A percentile compares a stretch with the other conserved stretches of the same genome.
Conservation (phyloP, 768 basidiomycete species). For the Calocybe gangraenosa region DNA sequence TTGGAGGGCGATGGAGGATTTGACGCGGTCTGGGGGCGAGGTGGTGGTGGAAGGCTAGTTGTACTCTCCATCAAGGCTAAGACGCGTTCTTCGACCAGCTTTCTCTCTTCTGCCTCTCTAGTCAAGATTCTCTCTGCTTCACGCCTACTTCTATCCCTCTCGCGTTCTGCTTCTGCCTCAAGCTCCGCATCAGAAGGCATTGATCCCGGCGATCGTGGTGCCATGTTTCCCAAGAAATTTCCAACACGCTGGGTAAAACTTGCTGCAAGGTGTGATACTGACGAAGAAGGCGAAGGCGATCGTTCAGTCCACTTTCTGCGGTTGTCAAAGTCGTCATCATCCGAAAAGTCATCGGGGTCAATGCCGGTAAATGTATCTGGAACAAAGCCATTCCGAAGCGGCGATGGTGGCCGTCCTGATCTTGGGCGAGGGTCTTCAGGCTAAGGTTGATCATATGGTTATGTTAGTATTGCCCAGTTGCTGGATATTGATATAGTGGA, state of each 20-base stretch:
- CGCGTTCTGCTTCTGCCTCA: conserved; percentile 75
- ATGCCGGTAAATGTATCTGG: conserved; percentile 56
- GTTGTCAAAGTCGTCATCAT: conserved; percentile 34
- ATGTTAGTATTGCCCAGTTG: neutral
- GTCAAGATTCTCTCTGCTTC: conserved; percentile 78
- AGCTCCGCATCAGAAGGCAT: conserved; percentile 72
- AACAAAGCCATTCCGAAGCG: conserved; percentile 61
- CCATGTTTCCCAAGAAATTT: conserved; percentile 54
- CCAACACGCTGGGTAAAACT: conserved; percentile 75
- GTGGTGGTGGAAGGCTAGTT: conserved; percentile 51
- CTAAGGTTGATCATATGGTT: conserved; percentile 20
- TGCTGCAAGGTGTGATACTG: conserved; percentile 69
- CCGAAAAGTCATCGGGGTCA: conserved; percentile 41
- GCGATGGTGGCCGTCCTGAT: conserved; percentile 61
- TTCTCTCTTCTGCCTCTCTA: conserved; percentile 65
- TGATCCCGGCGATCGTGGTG: conserved; percentile 32
- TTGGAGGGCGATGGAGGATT: conserved; percentile 60
- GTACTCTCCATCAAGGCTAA: conserved; percentile 65
- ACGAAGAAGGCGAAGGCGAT: conserved; percentile 64
- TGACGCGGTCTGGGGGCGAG: conserved; percentile 52
- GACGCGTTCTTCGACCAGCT: conserved; percentile 67
- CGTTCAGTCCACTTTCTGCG: conserved; percentile 24
- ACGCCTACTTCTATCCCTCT: conserved; percentile 68
- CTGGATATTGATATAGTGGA: neutral
- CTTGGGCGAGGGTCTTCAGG: conserved; percentile 36